Percentiles rank a stretch among this genome's conserved stretches.
phyloP scores from a whole-genome alignment of 768 basidiomycete genomes.

The Suillus brevipes region DNA sequence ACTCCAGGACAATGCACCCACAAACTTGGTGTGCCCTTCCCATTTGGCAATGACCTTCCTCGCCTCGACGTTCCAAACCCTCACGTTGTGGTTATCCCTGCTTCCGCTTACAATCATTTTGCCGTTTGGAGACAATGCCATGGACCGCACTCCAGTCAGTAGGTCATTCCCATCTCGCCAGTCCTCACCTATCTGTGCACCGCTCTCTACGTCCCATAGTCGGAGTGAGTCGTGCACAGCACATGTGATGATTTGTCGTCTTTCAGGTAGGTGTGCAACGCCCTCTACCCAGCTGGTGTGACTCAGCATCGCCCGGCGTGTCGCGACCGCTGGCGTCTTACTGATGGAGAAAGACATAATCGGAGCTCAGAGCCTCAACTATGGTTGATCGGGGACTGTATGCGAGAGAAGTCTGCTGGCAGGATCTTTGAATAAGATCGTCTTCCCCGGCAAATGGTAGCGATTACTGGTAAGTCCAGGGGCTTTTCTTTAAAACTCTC shows the following conservation, averaged over 20 bases:
- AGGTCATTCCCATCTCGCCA: background rate
- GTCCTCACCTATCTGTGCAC: background rate
- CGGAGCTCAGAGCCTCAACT: too few species aligned
- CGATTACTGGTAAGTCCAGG: background rate
- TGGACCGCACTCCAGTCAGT: too few species aligned
- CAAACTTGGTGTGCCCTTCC: background rate
- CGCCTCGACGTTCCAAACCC: background rate
- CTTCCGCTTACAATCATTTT: background rate
- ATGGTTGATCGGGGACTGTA: background rate
- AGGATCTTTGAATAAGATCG: background rate
- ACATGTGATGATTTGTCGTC: background rate
- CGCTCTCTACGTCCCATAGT: background rate
- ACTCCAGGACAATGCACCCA: background rate
- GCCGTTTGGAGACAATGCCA: background rate
- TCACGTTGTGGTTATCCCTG: background rate
- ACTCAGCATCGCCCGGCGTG: background rate
- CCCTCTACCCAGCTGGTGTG: background rate
- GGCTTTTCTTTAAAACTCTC: background rate
- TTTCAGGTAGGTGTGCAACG: background rate
- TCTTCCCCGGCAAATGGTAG: too few species aligned
- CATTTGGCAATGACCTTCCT: background rate
- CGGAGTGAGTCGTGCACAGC: background rate
- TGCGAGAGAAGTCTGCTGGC: background rate
- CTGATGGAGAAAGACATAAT: background rate
- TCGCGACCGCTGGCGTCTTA: background rate